Base-by-base conservation (phyloP, 495 filamentous ascomycete genomes). In the Parathielavia hyrcaniae region DNA sequence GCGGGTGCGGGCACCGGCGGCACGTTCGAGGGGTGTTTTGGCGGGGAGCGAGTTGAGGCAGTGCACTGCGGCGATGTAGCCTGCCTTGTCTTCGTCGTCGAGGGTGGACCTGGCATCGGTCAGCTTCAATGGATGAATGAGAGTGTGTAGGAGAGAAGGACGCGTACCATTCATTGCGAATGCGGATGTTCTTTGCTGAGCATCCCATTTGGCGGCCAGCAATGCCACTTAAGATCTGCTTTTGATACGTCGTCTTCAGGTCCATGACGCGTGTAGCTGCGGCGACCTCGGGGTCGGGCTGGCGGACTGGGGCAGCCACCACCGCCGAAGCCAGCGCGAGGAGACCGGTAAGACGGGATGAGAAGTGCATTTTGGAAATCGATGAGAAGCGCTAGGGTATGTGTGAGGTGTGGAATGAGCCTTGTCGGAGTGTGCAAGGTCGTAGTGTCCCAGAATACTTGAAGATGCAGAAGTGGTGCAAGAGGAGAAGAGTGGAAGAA, bases 21-120 rank as follows among this genome's bases (percentile, higher is more conserved):
- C 41, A 9, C 4, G 1, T 19, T 7, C 3, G 41, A 10, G 13
- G 1, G 43, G 53, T 20, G 44, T 56, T 4, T 5, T 6, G 14
- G 44, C 32, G 5, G 57, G 78, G 57, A 75, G 66, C 6, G 55
- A 57, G 60, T 79, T 73, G 13, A 90, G 61, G 67, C 86, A 89
- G 44, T 78, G 70, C 5, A 88, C 77, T 0, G 86, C 82, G 26
- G 75, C 59, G 55, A 82, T 85, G 60, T 83, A 88, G n/a, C 65
- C 63, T 35, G 69, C 78, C 50, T 17, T 76, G 78, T 86, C 69
- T 0, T 16, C 10, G 3, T 38, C 53, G 12, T 8, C 59, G 7
- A 85, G 68, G 1, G 71, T 58, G 43, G 69, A 65, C 79, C 82
- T 83, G 43, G 14, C 7, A 38, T 6, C 7, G 36, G n/a, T 20